These are phyloP conservation scores for Diaporthe longicolla DNA, from an alignment of 2,329 filamentous ascomycete species.

Conservation along the genomic window DNA sequence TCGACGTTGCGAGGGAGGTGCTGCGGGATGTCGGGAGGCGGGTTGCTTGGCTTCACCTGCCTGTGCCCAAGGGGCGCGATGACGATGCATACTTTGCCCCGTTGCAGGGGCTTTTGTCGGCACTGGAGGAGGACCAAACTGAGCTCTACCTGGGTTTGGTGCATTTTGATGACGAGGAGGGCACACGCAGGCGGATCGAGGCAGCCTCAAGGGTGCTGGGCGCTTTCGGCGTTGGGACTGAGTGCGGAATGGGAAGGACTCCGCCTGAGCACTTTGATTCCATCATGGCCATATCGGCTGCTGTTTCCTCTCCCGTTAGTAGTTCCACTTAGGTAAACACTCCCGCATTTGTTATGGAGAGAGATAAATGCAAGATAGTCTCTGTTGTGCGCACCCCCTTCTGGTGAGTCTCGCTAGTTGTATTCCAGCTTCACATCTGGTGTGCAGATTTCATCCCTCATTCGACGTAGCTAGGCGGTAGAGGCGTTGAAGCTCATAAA, in stretches of 20 bases:
- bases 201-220: background rate
- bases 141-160: constrained; percentile 18
- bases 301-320: background rate
- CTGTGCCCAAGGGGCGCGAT: constrained; percentile 25
- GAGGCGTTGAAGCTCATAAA: background rate
- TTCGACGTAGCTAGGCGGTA: background rate
- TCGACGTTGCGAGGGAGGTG: background rate
- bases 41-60: constrained; percentile 13
- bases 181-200: constrained; percentile 11
- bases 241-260: constrained; percentile 14
- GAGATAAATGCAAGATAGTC: no score
- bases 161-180: constrained; percentile 23
- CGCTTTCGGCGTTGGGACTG: constrained; percentile 8
- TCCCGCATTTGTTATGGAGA: background rate
- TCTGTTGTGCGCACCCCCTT: no score
- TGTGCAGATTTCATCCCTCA: no score
- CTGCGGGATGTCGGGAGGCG: background rate
- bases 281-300: background rate
- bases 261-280: constrained; percentile 2
- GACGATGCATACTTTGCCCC: constrained; percentile 17
- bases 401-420: no score
- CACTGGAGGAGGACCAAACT: background rate
- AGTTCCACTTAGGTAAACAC: background rate
- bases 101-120: background rate
- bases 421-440: background rate